Evolutionary conservation across 768 basidiomycete species (phyloP).

Genomic region (Hemileccinum rubropunctum): DNA sequence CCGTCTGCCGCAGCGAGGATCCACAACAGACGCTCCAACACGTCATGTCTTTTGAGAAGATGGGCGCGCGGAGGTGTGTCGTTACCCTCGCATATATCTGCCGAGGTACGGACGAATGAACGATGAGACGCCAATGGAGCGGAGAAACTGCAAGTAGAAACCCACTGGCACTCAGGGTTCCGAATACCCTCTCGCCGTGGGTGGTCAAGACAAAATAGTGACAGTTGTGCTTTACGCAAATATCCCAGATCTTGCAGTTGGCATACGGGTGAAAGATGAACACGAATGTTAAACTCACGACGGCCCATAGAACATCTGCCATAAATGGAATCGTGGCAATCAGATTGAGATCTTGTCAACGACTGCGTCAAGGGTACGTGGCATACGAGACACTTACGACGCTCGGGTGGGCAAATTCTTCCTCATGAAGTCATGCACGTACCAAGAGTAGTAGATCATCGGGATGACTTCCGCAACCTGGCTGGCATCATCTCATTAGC

Average conservation of each 20-base stretch:
- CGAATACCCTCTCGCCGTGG: conserved; percentile 18
- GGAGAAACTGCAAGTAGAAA: background rate
- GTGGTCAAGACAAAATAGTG: conserved; percentile 15
- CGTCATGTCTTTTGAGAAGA: conserved; percentile 6
- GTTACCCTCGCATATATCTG: conserved; percentile 13
- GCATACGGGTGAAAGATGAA: background rate
- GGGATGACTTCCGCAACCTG: background rate
- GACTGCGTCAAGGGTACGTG: background rate
- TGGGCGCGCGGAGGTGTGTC: conserved; percentile 4
- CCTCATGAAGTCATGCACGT: conserved; percentile 1
- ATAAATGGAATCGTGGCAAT: background rate
- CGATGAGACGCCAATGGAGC: background rate
- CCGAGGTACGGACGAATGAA: too few relatives aligned
- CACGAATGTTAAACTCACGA: conserved; percentile 1
- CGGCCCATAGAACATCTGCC: conserved; percentile 10
- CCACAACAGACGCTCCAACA: conserved; percentile 13
- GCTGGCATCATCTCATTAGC: background rate
- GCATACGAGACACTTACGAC: conserved; percentile 1
- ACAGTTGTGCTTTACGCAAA: conserved; percentile 8
- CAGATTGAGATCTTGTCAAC: conserved; percentile 8
- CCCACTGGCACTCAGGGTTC: conserved; percentile 10
- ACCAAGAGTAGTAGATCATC: conserved; percentile 1
- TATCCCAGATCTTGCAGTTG: conserved; percentile 13
- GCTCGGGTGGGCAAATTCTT: conserved; percentile 1
- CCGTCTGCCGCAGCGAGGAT: conserved; percentile 3